A percentile compares a stretch with the other conserved stretches of the same genome.
Evolutionary conservation across 1,284 basidiomycete species (phyloP).

Genomic region (Ustilago curta): DNA sequence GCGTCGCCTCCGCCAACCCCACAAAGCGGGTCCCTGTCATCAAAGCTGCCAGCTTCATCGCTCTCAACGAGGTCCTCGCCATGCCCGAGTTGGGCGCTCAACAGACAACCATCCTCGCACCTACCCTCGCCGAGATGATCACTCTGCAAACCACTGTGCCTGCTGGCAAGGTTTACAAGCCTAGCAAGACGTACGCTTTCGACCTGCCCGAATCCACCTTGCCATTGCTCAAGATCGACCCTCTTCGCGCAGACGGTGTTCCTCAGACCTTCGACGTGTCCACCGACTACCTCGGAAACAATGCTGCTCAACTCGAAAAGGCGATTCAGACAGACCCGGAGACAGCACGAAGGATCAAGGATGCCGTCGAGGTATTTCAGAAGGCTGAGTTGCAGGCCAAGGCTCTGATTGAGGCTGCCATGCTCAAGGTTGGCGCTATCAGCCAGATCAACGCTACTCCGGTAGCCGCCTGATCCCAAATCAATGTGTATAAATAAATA

Average conservation of each 20-base stretch:
- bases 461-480: constrained; percentile 1
- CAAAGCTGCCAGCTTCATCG: constrained; percentile 37
- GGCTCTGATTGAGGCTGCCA: constrained; percentile 30
- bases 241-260: constrained; percentile 26
- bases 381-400: constrained; percentile 35
- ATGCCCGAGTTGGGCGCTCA: constrained; percentile 38
- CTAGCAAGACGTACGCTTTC: constrained; percentile 28
- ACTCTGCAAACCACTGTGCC: background rate
- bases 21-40: constrained; percentile 18
- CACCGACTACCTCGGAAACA: constrained; percentile 29
- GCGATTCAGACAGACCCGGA: constrained; percentile 27
- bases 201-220: constrained; percentile 23
- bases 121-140: constrained; percentile 33
- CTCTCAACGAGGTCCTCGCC: constrained; percentile 38
- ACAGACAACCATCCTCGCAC: constrained; percentile 38
- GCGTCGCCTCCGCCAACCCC: constrained; percentile 1
- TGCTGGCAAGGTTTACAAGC: constrained; percentile 23
- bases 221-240: constrained; percentile 30
- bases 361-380: constrained; percentile 34
- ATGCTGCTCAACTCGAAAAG: constrained; percentile 11
- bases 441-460: constrained; percentile 9
- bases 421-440: constrained; percentile 11
- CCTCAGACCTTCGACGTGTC: constrained; percentile 19
- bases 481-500: too few relatives aligned
- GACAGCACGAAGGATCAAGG: constrained; percentile 35